Evolutionary conservation across 306 rosid genomes (phyloP).

Genomic region (Senna siamea): DNA sequence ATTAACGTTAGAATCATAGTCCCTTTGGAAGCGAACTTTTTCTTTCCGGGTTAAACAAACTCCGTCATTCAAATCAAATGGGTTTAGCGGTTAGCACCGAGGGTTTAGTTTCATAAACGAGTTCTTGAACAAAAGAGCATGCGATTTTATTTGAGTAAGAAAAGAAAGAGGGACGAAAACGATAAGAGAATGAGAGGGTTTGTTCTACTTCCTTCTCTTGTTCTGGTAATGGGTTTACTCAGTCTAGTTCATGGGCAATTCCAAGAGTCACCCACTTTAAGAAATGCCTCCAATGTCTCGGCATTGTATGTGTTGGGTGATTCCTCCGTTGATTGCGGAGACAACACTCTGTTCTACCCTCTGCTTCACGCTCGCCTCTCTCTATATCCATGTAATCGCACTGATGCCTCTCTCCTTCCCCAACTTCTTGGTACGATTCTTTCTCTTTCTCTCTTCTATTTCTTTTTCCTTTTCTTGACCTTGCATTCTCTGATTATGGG

Average conservation of each 20-base stretch:
- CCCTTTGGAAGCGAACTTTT: too few relatives aligned
- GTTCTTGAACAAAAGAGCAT: slow-evolving; percentile 2
- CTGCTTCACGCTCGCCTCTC: slow-evolving; percentile 72
- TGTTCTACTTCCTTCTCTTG: slow-evolving; percentile 26
- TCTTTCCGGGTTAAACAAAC: too few relatives aligned
- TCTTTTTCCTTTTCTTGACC: slow-evolving; percentile 1
- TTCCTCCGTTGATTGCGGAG: slow-evolving; percentile 90
- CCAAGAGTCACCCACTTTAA: slow-evolving; percentile 5
- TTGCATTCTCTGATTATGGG: neutral
- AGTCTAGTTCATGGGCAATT: slow-evolving; percentile 36
- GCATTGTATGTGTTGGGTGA: slow-evolving; percentile 77
- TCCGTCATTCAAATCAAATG: neutral
- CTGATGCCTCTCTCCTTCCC: slow-evolving; percentile 70
- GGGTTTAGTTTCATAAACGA: neutral
- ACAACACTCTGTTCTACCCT: slow-evolving; percentile 74
- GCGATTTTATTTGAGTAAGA: slow-evolving; percentile 4
- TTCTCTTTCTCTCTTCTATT: slow-evolving; percentile 9
- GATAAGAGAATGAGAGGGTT: slow-evolving; percentile 37
- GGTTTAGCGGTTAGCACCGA: slow-evolving; percentile 1
- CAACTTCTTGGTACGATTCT: slow-evolving; percentile 68
- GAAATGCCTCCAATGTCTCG: slow-evolving; percentile 31
- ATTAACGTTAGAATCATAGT: neutral
- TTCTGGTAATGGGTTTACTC: slow-evolving; percentile 39
- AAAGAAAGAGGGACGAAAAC: slow-evolving; percentile 6
- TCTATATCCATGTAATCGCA: slow-evolving; percentile 63